These are phyloP conservation scores for Umbelopsis sp. DNA, from an alignment of 192 early-diverging fungal genomes.

Conservation along the genomic window DNA sequence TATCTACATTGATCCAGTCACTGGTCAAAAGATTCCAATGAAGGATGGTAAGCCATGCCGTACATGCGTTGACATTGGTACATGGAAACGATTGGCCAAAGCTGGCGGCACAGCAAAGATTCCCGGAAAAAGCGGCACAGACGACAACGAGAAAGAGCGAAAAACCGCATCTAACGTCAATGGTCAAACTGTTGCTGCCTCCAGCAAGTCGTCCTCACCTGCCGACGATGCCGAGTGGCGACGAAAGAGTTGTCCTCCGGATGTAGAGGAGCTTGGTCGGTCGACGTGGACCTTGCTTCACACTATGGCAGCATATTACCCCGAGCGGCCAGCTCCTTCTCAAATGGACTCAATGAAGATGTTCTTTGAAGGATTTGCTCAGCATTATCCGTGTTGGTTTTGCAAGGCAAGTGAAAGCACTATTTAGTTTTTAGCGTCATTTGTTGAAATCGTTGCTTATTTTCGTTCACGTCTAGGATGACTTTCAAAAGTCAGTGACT, in stretches of 20 bases:
- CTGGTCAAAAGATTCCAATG: constrained; percentile 43
- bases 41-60: constrained; percentile 74
- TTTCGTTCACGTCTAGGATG: constrained; percentile 38
- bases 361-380: constrained; percentile 74
- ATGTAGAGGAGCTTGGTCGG: constrained; percentile 78
- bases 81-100: constrained; percentile 63
- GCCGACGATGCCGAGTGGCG: constrained; percentile 27
- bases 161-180: constrained; percentile 24
- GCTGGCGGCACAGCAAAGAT: constrained; percentile 34
- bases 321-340: constrained; percentile 65
- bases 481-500: constrained; percentile 79
- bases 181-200: neutral
- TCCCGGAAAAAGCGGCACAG: neutral
- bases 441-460: neutral
- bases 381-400: constrained; percentile 91
- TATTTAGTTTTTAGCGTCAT: no score
- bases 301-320: constrained; percentile 97
- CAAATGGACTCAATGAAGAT: constrained; percentile 79
- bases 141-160: constrained; percentile 15
- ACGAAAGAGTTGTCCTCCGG: constrained; percentile 73
- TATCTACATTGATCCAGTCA: constrained; percentile 32
- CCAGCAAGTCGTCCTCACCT: constrained; percentile 21
- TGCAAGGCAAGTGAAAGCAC: constrained; percentile 64
- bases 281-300: constrained; percentile 98
- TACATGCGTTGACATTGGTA: constrained; percentile 76